Evolutionary conservation across 2,329 filamentous ascomycete genomes (phyloP), one percentile per base, ranked within the genome.

Genomic region (Fusarium paranaense): DNA sequence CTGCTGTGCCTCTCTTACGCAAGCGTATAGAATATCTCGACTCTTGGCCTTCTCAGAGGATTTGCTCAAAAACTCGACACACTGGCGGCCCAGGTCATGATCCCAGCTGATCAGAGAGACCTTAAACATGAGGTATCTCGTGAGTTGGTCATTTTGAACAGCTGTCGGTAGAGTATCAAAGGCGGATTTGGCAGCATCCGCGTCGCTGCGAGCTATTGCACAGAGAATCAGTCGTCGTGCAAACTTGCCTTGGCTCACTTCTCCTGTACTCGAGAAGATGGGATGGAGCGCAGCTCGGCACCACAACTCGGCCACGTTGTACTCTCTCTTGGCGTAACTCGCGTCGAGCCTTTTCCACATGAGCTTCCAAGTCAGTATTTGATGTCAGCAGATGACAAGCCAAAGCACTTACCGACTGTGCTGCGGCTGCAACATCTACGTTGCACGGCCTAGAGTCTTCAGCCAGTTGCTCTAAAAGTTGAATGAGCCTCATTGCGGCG

Each of bases 311-410:
- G 92, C 89, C 16, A 85, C 73, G 3, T 86, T 83, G 64, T 88
- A 89, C 18, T 90, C 83, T 2, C 86, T 84, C 35, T 88, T 86
- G 1, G 82, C 83, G 70, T 89, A 90, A 16, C 86, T 85, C 1
- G 85, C 82, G 62, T 95, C 93, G n/a, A 94, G 86, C 30, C 87
- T 89, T 82, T 95, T 97, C 95, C 95, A 98, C 5, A 98, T 83
- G 5, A 98, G 81, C 93, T 96, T 69, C 13, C 25, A 50, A 70
- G 78, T 78, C 33, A 78, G 71, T 40, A 8, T 20, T 8, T 14
- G 22, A 6, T 11, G 38, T 20, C 25, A 14, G 35, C 22, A 74
- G 22, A 74, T 69, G 54, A 18, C 25, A 38, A 50, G 37, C n/a
- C 50, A 18, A 25, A 13, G 8, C 18, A 81, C 88, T 75, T 79